These are phyloP conservation scores for Suillus discolor DNA, from an alignment of 768 basidiomycete genomes.

Conservation along the genomic window DNA sequence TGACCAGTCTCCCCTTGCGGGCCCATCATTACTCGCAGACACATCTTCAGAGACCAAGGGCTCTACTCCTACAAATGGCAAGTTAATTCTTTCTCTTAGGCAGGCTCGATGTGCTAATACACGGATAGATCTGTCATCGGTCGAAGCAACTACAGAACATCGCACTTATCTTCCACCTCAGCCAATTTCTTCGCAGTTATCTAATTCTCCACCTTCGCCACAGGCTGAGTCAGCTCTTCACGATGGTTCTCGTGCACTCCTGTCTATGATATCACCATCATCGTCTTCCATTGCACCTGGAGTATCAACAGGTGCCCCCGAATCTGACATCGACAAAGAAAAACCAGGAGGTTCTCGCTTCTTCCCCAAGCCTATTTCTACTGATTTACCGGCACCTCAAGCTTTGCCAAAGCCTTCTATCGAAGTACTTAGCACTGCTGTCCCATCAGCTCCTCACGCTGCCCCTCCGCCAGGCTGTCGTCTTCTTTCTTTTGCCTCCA, in stretches of 20 bases:
- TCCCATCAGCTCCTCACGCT: constrained; percentile 33
- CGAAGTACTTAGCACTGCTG: constrained; percentile 45
- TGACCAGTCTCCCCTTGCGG: constrained; percentile 20
- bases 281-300: constrained; percentile 15
- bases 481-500: constrained; percentile 42
- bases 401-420: constrained; percentile 26
- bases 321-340: constrained; percentile 24
- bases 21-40: neutral
- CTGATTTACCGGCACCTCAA: constrained; percentile 22
- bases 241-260: constrained; percentile 9
- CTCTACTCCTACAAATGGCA: constrained; percentile 14
- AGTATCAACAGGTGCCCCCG: constrained; percentile 8
- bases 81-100: constrained; percentile 8
- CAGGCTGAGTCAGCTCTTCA: constrained; percentile 16
- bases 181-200: constrained; percentile 11
- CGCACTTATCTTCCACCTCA: neutral
- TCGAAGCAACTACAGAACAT: neutral
- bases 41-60: constrained; percentile 1
- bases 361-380: constrained; percentile 34
- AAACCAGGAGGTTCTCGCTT: constrained; percentile 36
- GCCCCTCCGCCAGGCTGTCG: constrained; percentile 44
- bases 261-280: constrained; percentile 16
- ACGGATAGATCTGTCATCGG: neutral
- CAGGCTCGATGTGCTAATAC: neutral
- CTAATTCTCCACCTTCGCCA: constrained; percentile 17